phyloP scores from a whole-genome alignment of 495 filamentous ascomycete species.

The Tetracladium marchalianum region DNA sequence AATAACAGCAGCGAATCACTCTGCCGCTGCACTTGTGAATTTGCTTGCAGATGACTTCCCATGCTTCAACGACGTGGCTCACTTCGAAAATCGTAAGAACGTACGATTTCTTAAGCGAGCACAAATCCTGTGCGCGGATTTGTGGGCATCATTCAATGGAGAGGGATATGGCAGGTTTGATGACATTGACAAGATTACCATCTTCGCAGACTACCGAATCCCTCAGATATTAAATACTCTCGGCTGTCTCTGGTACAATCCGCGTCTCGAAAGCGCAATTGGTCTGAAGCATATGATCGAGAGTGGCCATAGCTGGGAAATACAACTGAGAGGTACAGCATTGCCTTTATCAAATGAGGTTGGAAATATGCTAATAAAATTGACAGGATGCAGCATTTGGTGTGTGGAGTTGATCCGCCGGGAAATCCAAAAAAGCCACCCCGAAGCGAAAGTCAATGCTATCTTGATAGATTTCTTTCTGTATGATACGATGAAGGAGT shows the following conservation, averaged over 20 bases:
- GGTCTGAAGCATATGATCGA: constrained; percentile 49
- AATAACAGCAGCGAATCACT: constrained; percentile 64
- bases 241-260: constrained; percentile 75
- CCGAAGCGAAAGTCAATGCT: constrained; percentile 67
- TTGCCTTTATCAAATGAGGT: not conserved
- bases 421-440: constrained; percentile 68
- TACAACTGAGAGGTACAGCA: constrained; percentile 66
- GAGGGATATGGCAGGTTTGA: constrained; percentile 70
- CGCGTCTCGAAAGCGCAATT: constrained; percentile 63
- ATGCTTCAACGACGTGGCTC: constrained; percentile 75
- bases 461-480: constrained; percentile 94
- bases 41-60: constrained; percentile 67
- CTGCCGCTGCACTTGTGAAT: constrained; percentile 77
- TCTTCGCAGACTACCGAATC: constrained; percentile 97
- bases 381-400: constrained; percentile 75
- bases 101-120: constrained; percentile 86
- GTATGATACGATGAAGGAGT: constrained; percentile 84
- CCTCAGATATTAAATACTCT: constrained; percentile 86
- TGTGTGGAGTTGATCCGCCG: constrained; percentile 79
- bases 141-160: constrained; percentile 91
- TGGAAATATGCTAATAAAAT: not conserved
- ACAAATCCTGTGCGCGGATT: constrained; percentile 89
- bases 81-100: constrained; percentile 53
- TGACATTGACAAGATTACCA: constrained; percentile 91
- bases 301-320: constrained; percentile 68